Conservation (phyloP, 768 basidiomycete genomes). For the Mycena chlorophos region DNA sequence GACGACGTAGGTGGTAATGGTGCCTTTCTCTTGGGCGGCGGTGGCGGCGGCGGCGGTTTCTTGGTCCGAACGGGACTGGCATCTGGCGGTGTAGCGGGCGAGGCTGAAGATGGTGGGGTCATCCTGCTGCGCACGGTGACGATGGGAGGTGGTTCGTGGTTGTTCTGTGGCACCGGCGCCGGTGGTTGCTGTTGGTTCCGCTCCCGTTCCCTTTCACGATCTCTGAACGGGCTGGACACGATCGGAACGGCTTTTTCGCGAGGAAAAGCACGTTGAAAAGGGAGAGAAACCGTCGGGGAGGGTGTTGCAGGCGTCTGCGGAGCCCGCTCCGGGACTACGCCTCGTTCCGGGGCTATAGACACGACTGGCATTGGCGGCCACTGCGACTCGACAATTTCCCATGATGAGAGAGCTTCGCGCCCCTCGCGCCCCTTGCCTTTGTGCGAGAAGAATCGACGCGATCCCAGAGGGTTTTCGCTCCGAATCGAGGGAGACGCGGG, state of each 20-base stretch:
- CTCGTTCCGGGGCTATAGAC: neutral
- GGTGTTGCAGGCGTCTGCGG: constrained; percentile 10
- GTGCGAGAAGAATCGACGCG: constrained; percentile 38
- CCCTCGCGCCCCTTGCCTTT: constrained; percentile 39
- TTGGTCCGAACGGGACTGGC: constrained; percentile 33
- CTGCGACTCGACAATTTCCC: constrained; percentile 46
- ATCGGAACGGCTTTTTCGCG: neutral
- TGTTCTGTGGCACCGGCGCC: neutral
- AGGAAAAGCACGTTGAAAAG: neutral
- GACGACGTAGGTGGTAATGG: constrained; percentile 27
- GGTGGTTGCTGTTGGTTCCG: neutral
- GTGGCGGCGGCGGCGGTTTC: constrained; percentile 24
- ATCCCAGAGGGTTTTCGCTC: constrained; percentile 32
- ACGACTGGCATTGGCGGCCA: constrained; percentile 1
- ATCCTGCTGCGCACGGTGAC: neutral
- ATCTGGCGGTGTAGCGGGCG: constrained; percentile 4
- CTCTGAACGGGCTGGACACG: neutral
- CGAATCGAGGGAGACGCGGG: constrained; percentile 28
- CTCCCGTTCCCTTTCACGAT: neutral
- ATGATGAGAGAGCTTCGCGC: constrained; percentile 42
- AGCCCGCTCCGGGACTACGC: constrained; percentile 26
- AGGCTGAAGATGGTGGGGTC: constrained; percentile 8
- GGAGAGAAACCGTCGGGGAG: neutral
- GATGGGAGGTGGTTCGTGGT: neutral
- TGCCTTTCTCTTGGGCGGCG: constrained; percentile 27